Evolutionary conservation across 2,329 filamentous ascomycete genomes (phyloP).

Genomic region (Xylaria multiplex): DNA sequence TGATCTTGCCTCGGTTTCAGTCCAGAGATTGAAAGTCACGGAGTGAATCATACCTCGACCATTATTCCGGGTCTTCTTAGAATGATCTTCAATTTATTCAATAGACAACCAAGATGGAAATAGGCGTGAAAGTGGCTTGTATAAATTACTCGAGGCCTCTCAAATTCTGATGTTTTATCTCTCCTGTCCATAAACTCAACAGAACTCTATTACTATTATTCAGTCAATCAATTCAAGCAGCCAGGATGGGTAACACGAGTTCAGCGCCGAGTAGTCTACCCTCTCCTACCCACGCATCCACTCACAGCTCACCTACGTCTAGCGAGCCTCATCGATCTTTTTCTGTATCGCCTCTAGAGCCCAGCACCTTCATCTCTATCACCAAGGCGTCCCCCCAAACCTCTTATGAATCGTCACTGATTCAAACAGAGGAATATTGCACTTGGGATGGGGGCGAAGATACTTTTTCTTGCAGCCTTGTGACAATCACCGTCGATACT

Average conservation of each 20-base stretch:
- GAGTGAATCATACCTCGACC: not conserved
- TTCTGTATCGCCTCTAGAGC: constrained; percentile 26
- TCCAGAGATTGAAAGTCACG: not conserved
- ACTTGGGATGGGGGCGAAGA: constrained; percentile 25
- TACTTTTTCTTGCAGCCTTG: constrained; percentile 22
- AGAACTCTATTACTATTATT: not conserved
- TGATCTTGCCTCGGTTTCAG: not conserved
- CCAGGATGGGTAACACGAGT: constrained; percentile 31
- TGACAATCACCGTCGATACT: constrained; percentile 10
- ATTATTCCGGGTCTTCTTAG: not conserved
- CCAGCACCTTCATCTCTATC: constrained; percentile 31
- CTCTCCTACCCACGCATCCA: constrained; percentile 21
- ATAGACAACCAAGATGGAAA: not conserved
- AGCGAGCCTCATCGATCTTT: constrained; percentile 22
- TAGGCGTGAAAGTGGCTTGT: not conserved
- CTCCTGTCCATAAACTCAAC: not conserved
- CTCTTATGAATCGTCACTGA: not conserved
- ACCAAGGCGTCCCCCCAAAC: constrained; percentile 18
- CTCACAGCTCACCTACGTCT: not conserved
- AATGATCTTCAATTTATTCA: not conserved
- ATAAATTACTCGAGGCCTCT: constrained; percentile 11
- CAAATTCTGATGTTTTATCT: not conserved
- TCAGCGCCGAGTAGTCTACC: constrained; percentile 17
- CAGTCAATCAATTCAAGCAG: not conserved
- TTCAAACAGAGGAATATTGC: constrained; percentile 27